These are phyloP conservation scores for Ogataea ganodermae DNA, from an alignment of 805 yeast genomes.

Conservation along the genomic window DNA sequence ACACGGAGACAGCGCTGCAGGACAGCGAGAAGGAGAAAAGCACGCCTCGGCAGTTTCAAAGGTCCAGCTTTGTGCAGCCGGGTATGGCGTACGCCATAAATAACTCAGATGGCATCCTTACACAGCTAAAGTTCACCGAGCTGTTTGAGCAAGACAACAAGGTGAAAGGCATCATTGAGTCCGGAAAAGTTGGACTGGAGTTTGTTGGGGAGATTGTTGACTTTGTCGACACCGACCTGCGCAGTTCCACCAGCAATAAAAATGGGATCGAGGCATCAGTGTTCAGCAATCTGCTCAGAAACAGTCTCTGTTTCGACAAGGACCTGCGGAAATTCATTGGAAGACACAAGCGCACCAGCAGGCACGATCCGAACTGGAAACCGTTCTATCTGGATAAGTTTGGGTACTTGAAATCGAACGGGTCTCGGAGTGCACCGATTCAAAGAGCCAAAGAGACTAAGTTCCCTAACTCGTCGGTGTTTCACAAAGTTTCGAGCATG, in stretches of 20 bases:
- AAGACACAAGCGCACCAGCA: constrained; percentile 19
- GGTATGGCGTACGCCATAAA: constrained; percentile 26
- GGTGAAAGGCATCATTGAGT: constrained; percentile 26
- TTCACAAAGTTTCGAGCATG: constrained; percentile 29
- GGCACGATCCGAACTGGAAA: constrained; percentile 25
- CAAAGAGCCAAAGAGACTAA: constrained; percentile 23
- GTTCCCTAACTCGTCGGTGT: constrained; percentile 34
- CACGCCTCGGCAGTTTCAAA: not conserved
- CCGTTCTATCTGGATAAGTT: constrained; percentile 33
- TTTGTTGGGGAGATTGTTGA: constrained; percentile 35
- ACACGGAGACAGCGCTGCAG: not conserved
- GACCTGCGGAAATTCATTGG: constrained; percentile 30
- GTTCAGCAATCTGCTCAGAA: constrained; percentile 32
- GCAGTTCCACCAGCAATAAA: constrained; percentile 24
- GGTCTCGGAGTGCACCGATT: constrained; percentile 4
- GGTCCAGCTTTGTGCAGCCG: constrained; percentile 29
- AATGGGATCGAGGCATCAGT: constrained; percentile 34
- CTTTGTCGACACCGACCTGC: constrained; percentile 32
- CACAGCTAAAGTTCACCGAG: constrained; percentile 26
- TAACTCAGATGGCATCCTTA: constrained; percentile 13
- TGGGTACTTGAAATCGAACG: constrained; percentile 30
- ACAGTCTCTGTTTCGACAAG: constrained; percentile 30
- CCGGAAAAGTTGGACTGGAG: constrained; percentile 21
- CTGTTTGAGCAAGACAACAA: constrained; percentile 15
- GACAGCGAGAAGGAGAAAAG: not conserved